Conservation (phyloP, 257 asterid genomes). For the Salvia hispanica region DNA sequence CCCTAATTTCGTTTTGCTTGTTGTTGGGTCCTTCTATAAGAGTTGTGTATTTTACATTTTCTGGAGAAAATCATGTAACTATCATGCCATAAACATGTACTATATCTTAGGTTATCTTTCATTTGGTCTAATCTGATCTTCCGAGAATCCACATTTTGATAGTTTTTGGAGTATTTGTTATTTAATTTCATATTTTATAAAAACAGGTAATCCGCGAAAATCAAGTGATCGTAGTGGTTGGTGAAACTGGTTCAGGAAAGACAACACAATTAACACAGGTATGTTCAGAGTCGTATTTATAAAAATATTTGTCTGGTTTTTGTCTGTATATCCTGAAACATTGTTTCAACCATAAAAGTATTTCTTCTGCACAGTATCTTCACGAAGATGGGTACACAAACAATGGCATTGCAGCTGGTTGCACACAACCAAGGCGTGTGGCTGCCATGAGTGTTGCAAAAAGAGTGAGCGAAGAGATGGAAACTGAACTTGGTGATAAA, state of each 20-base stretch:
- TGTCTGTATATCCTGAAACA: neutral
- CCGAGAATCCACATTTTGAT: no score
- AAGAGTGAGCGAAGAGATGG: conserved; percentile 99
- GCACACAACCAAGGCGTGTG: conserved; percentile 99
- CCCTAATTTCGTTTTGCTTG: no score
- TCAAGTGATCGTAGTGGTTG: conserved; percentile 94
- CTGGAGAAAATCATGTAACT: no score
- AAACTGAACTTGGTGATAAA: conserved; percentile 83
- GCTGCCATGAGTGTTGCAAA: conserved; percentile 99
- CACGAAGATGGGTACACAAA: conserved; percentile 86
- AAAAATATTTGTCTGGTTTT: neutral
- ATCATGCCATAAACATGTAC: no score
- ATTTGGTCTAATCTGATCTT: no score
- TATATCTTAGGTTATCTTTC: no score
- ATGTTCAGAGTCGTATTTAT: conserved; percentile 25
- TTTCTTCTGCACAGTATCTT: conserved; percentile 61
- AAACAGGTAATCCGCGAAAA: conserved; percentile 89
- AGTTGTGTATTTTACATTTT: no score
- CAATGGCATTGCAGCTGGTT: conserved; percentile 75
- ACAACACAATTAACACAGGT: conserved; percentile 98
- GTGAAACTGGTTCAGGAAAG: conserved; percentile 99
- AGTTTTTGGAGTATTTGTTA: neutral
- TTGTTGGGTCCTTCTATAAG: no score
- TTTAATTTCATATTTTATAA: conserved; percentile 6
- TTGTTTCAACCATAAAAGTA: conserved; percentile 13